These are phyloP conservation scores for Tausonia pullulans DNA, from an alignment of 1,284 basidiomycete genomes.

Conservation along the genomic window DNA sequence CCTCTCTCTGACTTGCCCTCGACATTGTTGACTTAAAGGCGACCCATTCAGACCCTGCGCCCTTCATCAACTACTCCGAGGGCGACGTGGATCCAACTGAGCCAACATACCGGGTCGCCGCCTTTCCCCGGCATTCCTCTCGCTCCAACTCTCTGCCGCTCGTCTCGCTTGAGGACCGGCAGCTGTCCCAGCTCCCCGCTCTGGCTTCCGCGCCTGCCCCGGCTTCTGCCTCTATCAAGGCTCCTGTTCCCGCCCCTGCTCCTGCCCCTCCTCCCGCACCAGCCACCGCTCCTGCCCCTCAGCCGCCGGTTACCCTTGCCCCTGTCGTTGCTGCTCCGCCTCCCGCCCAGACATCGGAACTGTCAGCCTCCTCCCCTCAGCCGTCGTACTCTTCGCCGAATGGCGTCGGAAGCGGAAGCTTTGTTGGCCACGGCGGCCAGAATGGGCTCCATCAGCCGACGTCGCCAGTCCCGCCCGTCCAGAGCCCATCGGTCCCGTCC, in stretches of 20 bases:
- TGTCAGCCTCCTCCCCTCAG: too few species aligned
- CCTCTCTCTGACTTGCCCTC: not conserved
- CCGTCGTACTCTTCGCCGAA: too few species aligned
- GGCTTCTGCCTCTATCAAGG: not conserved
- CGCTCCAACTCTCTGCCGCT: not conserved
- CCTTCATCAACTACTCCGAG: conserved; percentile 54
- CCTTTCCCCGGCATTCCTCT: conserved; percentile 5
- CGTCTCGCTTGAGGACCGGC: not conserved
- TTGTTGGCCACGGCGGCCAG: too few species aligned
- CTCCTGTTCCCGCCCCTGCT: not conserved
- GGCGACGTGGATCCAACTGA: conserved; percentile 33
- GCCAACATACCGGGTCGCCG: conserved; percentile 2
- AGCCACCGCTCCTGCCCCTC: not conserved
- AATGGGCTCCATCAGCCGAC: too few species aligned
- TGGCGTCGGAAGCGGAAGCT: too few species aligned
- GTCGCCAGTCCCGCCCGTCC: too few species aligned
- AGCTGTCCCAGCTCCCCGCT: conserved; percentile 2
- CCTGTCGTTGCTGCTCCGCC: too few species aligned
- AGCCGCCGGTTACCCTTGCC: too few species aligned
- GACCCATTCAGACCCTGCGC: conserved; percentile 47
- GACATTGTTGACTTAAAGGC: not conserved
- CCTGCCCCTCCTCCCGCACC: not conserved
- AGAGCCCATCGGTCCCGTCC: too few species aligned
- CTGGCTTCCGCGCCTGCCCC: conserved; percentile 9
- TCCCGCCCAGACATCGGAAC: too few species aligned